phyloP scores from a whole-genome alignment of 129 eudicot species.

The Arctium lappa region DNA sequence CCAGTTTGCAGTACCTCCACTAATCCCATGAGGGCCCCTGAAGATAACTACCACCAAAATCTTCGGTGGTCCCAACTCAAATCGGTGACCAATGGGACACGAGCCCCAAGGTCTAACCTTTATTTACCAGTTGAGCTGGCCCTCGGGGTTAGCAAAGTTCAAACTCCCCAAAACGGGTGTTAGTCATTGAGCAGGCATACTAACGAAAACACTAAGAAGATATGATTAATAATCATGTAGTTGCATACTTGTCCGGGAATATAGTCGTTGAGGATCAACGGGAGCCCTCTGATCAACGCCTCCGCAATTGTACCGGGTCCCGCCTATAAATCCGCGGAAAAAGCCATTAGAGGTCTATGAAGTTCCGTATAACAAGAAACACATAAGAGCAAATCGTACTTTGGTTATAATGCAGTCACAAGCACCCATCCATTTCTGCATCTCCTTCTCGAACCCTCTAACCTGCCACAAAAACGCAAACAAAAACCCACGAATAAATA shows the following conservation, averaged over 20 bases:
- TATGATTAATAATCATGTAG: not conserved
- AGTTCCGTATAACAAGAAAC: not conserved
- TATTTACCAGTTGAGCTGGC: too few relatives aligned
- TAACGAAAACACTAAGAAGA: not conserved
- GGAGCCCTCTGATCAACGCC: slow-evolving; percentile 79
- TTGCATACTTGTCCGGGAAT: slow-evolving; percentile 75
- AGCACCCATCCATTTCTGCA: slow-evolving; percentile 99
- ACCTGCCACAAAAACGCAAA: slow-evolving; percentile 35
- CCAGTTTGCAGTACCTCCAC: too few relatives aligned
- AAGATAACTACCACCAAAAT: not conserved
- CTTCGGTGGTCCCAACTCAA: too few relatives aligned
- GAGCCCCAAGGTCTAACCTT: too few relatives aligned
- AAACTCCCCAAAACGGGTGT: too few relatives aligned
- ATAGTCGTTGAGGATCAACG: slow-evolving; percentile 72
- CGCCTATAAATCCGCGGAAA: slow-evolving; percentile 42
- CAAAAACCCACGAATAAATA: not conserved
- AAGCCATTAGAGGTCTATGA: not conserved
- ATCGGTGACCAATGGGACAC: too few relatives aligned
- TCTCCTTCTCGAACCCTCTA: slow-evolving; percentile 86
- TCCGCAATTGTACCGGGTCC: slow-evolving; percentile 94
- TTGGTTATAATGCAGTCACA: slow-evolving; percentile 96
- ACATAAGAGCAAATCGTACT: slow-evolving; percentile 31
- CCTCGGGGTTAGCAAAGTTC: too few relatives aligned
- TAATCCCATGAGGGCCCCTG: too few relatives aligned
- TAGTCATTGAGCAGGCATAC: too few relatives aligned